Conservation (phyloP, 1,284 basidiomycete species). For the Microbotryum scabiosae region DNA sequence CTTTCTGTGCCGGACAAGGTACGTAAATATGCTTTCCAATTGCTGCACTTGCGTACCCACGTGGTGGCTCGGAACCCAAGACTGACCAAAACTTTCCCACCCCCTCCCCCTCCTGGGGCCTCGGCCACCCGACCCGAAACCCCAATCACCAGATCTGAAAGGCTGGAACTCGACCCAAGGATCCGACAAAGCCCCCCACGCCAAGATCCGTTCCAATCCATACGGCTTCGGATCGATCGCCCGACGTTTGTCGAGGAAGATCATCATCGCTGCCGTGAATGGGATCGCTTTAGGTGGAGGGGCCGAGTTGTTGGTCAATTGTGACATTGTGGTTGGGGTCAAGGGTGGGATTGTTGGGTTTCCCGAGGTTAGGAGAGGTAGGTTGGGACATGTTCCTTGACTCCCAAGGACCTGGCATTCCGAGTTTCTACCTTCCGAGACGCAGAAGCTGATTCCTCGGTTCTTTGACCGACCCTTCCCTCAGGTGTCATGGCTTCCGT, state of each 20-base stretch:
- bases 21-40: slow-evolving; percentile 45
- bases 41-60: not conserved
- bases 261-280: slow-evolving; percentile 72
- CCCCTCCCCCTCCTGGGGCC: not conserved
- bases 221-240: slow-evolving; percentile 72
- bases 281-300: slow-evolving; percentile 74
- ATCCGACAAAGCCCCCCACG: not conserved
- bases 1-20: slow-evolving; percentile 68
- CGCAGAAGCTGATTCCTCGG: not conserved
- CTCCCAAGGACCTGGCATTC: not conserved
- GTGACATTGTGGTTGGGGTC: slow-evolving; percentile 69
- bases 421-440: too few relatives aligned
- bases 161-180: slow-evolving; percentile 20
- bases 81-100: not conserved
- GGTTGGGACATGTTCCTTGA: not conserved
- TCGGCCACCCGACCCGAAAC: not conserved
- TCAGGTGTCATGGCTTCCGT: slow-evolving; percentile 58
- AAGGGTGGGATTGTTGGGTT: slow-evolving; percentile 63
- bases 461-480: not conserved
- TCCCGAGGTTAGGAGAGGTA: slow-evolving; percentile 68
- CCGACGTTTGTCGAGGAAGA: slow-evolving; percentile 56
- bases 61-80: not conserved
- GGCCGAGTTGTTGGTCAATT: slow-evolving; percentile 67
- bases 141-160: slow-evolving; percentile 18
- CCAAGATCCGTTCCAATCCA: slow-evolving; percentile 33